Conservation (phyloP, 768 basidiomycete species). For the Hebeloma cylindrosporum region DNA sequence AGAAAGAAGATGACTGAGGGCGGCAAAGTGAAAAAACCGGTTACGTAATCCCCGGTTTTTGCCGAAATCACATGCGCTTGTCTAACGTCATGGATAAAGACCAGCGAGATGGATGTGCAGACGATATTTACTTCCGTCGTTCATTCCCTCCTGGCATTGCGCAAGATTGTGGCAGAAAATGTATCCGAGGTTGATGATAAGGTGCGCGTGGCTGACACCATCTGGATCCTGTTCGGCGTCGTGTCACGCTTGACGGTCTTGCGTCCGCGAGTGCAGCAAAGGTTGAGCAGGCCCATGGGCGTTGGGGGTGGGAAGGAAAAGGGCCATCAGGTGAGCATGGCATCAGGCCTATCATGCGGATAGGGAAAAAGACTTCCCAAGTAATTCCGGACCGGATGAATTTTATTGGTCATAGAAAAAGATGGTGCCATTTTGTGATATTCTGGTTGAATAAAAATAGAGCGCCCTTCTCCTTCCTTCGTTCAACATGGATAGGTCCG, state of each 20-base stretch:
- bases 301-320: no score
- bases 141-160: conserved; percentile 20
- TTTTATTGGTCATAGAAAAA: conserved; percentile 41
- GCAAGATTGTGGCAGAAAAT: conserved; percentile 44
- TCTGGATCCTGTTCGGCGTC: no score
- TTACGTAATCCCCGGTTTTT: conserved; percentile 20
- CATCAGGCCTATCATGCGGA: no score
- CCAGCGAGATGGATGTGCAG: conserved; percentile 4
- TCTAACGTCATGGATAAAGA: conserved; percentile 16
- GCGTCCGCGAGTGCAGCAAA: no score
- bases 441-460: conserved; percentile 17
- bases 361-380: no score
- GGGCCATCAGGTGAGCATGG: no score
- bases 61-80: conserved; percentile 20
- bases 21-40: conserved; percentile 12
- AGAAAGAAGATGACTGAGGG: conserved; percentile 16
- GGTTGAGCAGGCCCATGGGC: no score
- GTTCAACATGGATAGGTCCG: conserved; percentile 37
- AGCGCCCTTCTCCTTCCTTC: conserved; percentile 8
- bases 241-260: no score
- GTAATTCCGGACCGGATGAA: conserved; percentile 5
- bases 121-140: neutral
- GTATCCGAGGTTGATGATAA: conserved; percentile 45
- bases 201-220: no score
- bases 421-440: conserved; percentile 33